phyloP scores from a whole-genome alignment of 139 green algal species.

The Asterochloris erici region DNA sequence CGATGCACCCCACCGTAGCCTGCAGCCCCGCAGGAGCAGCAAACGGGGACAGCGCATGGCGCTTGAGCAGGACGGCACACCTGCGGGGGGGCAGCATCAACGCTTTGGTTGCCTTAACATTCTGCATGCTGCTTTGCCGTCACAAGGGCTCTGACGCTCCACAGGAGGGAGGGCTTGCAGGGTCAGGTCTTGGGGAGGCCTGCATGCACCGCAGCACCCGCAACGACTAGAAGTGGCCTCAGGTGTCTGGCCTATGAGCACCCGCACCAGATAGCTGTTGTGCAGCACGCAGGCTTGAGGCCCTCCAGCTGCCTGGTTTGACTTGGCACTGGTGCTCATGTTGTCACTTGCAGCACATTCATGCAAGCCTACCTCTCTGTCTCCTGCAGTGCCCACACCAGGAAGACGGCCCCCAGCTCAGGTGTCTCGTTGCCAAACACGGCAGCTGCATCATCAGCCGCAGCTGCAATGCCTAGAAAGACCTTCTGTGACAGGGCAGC shows the following conservation, averaged over 20 bases:
- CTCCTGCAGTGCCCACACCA: conserved; percentile 42
- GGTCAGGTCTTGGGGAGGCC: too few relatives aligned
- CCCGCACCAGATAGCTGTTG: too few relatives aligned
- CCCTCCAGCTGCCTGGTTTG: too few relatives aligned
- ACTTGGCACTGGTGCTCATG: too few relatives aligned
- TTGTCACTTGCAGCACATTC: not conserved
- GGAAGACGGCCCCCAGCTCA: conserved; percentile 28
- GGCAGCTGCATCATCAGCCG: conserved; percentile 26
- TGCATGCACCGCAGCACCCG: too few relatives aligned
- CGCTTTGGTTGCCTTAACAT: too few relatives aligned
- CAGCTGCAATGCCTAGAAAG: conserved; percentile 25
- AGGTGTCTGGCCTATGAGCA: too few relatives aligned
- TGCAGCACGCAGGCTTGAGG: too few relatives aligned
- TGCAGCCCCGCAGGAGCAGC: conserved; percentile 27
- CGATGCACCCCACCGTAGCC: conserved; percentile 21
- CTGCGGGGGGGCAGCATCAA: not conserved
- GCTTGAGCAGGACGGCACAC: conserved; percentile 19
- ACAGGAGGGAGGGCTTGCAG: too few relatives aligned
- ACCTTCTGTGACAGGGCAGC: conserved; percentile 30
- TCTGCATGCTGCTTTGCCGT: too few relatives aligned
- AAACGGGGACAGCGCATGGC: conserved; percentile 17
- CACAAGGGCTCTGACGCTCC: too few relatives aligned
- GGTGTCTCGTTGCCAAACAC: conserved; percentile 22
- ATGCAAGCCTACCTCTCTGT: not conserved
- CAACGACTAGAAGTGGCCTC: too few relatives aligned